A percentile compares a stretch with the other conserved stretches of the same genome.
Conservation (phyloP, 768 basidiomycete species). For the Mrakia gelida region DNA sequence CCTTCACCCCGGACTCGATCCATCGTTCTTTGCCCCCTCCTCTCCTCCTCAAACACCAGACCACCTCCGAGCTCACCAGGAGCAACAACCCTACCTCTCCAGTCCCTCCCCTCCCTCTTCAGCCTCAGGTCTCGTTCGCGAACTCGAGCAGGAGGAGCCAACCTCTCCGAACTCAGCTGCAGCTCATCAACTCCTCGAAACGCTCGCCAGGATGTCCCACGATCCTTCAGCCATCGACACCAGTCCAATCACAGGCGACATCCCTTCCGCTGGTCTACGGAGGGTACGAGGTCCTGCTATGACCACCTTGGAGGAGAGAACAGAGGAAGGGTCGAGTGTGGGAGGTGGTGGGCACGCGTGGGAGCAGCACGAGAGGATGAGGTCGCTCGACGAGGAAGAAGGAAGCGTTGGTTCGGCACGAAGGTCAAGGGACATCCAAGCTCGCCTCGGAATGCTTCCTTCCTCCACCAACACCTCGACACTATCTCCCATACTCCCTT, state of each 20-base stretch:
- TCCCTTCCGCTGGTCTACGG: slow-evolving; percentile 6
- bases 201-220: slow-evolving; percentile 6
- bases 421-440: background rate
- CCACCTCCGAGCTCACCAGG: background rate
- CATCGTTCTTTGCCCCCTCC: background rate
- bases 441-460: too few relatives aligned
- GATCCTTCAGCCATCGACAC: slow-evolving; percentile 12
- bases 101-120: slow-evolving; percentile 10
- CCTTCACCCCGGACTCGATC: background rate
- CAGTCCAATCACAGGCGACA: slow-evolving; percentile 1
- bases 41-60: slow-evolving; percentile 16
- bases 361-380: slow-evolving; percentile 8
- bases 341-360: background rate
- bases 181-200: slow-evolving; percentile 9
- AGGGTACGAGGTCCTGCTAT: background rate
- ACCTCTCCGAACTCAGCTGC: slow-evolving; percentile 11
- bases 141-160: background rate
- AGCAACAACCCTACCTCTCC: background rate
- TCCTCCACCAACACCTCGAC: too few relatives aligned
- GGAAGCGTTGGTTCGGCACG: background rate
- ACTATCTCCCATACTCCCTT: background rate
- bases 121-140: background rate
- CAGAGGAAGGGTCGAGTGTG: slow-evolving; percentile 2
- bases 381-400: background rate
- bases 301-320: slow-evolving; percentile 3